Conservation (phyloP, 73 alveolate species). For the Tetrahymena elliotti region DNA sequence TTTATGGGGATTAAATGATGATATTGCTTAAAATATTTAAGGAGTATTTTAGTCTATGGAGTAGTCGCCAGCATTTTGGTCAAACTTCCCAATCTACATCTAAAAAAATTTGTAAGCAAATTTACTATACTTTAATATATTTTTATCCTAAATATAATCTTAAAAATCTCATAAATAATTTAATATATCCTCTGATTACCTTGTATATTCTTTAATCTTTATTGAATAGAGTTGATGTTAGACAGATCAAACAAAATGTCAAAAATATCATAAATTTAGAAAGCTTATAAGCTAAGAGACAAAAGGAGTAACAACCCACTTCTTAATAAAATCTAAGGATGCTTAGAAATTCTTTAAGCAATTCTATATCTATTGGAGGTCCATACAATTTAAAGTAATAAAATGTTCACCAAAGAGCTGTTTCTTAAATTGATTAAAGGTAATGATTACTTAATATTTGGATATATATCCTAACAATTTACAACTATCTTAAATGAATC, state of each 20-base stretch:
- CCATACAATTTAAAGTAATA: neutral
- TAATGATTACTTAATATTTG: neutral
- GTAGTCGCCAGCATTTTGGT: conserved; percentile 47
- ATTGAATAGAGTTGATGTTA: neutral
- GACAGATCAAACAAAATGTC: neutral
- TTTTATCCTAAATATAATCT: too few relatives aligned
- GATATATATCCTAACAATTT: neutral
- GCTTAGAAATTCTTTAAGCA: neutral
- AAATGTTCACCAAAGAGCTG: neutral
- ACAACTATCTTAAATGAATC: too few relatives aligned
- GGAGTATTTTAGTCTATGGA: conserved; percentile 19
- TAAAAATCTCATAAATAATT: too few relatives aligned
- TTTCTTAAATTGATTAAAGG: neutral
- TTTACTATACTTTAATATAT: neutral
- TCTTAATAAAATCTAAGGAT: neutral
- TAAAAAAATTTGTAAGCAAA: neutral
- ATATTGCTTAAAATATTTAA: conserved; percentile 8
- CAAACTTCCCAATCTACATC: conserved; percentile 43
- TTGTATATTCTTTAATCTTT: neutral
- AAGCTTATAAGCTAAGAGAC: neutral
- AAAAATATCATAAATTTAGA: neutral
- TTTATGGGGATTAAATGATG: conserved; percentile 53
- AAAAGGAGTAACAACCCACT: neutral
- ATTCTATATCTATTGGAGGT: neutral
- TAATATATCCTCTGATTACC: too few relatives aligned